Evolutionary conservation across 164 flowering plant genomes (phyloP).

Genomic region (Nymphaea colorata): DNA sequence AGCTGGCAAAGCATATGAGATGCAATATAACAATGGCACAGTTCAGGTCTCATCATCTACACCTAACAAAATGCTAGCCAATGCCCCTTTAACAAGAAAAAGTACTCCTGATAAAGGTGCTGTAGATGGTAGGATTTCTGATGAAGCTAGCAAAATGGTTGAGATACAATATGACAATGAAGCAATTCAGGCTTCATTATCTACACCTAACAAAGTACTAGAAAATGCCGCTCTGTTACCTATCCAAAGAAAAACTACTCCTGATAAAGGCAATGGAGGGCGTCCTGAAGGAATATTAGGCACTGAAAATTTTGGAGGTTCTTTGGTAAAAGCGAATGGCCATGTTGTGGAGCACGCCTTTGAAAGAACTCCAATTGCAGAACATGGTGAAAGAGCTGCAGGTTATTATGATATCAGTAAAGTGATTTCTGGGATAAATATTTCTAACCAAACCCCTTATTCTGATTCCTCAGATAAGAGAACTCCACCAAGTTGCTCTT

Average conservation of each 20-base stretch:
- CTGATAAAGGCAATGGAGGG: conserved; percentile 4
- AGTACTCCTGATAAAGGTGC: conserved; percentile 7
- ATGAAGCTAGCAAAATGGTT: neutral
- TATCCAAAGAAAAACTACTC: neutral
- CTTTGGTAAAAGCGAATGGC: neutral
- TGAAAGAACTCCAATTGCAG: conserved; percentile 1
- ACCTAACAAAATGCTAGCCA: conserved; percentile 10
- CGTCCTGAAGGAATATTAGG: conserved; percentile 5
- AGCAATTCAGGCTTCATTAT: neutral
- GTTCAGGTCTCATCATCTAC: conserved; percentile 2
- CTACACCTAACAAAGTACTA: conserved; percentile 13
- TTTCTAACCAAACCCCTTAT: conserved; percentile 16
- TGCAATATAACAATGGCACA: neutral
- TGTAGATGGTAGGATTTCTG: neutral
- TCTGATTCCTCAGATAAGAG: conserved; percentile 16
- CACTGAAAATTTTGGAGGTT: conserved; percentile 5
- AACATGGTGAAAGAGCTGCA: conserved; percentile 8
- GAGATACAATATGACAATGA: too few species aligned
- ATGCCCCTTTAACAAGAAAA: neutral
- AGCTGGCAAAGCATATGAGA: neutral
- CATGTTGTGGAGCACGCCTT: neutral
- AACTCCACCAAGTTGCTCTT: conserved; percentile 18
- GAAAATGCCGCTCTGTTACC: neutral
- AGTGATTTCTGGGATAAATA: conserved; percentile 11
- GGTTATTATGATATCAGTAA: conserved; percentile 12